phyloP scores from a whole-genome alignment of 257 asterid species.

The Forsythia suspensa region DNA sequence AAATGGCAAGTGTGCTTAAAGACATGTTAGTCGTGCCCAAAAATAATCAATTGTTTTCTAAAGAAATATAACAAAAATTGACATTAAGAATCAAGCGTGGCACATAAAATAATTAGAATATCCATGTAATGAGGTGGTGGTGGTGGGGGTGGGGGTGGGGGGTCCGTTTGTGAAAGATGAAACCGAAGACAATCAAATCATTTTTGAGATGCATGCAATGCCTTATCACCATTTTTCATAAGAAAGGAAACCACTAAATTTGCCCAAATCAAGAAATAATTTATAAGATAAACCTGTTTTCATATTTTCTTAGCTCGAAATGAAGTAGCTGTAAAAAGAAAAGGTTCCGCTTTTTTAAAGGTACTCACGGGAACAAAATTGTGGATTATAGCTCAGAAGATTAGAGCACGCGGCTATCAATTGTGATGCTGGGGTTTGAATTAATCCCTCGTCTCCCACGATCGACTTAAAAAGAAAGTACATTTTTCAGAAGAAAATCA shows the following conservation, averaged over 20 bases:
- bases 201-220: neutral
- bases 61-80: neutral
- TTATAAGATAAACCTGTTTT: neutral
- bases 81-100: conserved; percentile 53
- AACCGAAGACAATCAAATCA: conserved; percentile 13
- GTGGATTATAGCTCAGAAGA: too few relatives aligned
- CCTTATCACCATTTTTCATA: neutral
- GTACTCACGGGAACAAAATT: too few relatives aligned
- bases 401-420: neutral
- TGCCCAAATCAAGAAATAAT: neutral
- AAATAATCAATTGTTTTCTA: conserved; percentile 53
- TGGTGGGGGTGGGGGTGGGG: neutral
- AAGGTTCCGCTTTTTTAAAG: too few relatives aligned
- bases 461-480: too few relatives aligned
- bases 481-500: neutral
- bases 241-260: neutral
- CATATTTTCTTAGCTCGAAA: too few relatives aligned
- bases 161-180: neutral
- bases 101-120: conserved; percentile 47
- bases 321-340: too few relatives aligned
- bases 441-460: too few relatives aligned
- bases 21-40: conserved; percentile 62
- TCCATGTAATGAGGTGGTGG: conserved; percentile 24
- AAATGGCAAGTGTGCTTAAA: conserved; percentile 45
- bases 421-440: neutral